Evolutionary conservation across 192 early-diverging fungal genomes (phyloP), one percentile per base, ranked within the genome.

Genomic region (Coemansia sp.): DNA sequence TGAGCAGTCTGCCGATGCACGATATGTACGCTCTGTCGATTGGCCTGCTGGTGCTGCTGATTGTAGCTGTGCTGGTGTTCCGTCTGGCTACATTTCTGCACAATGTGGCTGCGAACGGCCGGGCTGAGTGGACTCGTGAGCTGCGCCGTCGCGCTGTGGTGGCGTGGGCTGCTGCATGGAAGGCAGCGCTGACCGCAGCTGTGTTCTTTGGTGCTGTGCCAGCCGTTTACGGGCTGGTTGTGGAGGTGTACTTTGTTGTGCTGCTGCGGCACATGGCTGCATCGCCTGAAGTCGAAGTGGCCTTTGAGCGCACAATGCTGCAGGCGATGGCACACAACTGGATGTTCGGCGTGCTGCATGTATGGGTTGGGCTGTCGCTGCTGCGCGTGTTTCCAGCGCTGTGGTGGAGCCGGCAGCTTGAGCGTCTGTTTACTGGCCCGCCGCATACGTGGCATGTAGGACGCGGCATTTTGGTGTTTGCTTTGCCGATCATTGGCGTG

Each of bases 1-100:
- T 73, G 47, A 41, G 56, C 15, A 59, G 58, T 25, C 23, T 57
- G 56, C 82, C 85, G 1, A 76, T 89, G 1, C 92, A 95, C 68
- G 95, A 98, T 67, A 47, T 94, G 11, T 89, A 93, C 64, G 72
- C 92, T 17, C 85, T 92, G 55, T 64, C 84, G 2, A 54, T 92
- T 23, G 96, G 96, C 1, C 56, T 90, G 25, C 85, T 89, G 57
- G 62, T 87, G 37, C 50, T 83, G 70, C 32, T 87, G 65, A 68
- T 43, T 38, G 12, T 56, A 37, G 45, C 67, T 52, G 52, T 67
- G 29, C 53, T 54, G 50, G 60, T 64, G 45, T 58, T 51, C 32
- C 64, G 64, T 29, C 24, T 41, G 21, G 17, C 45, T 5, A n/a
- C n/a, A 15, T 49, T 29, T 21, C 29, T 65, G 21, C 37, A 7